Evolutionary conservation across 257 asterid species (phyloP).

Genomic region (Ilex asprella): DNA sequence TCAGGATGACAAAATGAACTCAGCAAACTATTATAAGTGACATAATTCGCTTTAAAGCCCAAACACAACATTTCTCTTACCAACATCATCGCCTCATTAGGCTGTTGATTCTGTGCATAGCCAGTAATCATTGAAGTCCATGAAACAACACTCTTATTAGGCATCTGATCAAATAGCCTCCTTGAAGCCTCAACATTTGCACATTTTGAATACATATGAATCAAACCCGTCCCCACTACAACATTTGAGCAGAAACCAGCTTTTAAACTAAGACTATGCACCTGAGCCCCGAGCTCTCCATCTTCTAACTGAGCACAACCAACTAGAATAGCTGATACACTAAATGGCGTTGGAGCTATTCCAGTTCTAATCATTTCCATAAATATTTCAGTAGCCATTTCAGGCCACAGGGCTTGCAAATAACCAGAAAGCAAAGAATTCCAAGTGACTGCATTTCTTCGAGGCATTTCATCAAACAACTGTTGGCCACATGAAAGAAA

Average conservation of each 20-base stretch:
- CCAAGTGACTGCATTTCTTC: constrained; percentile 43
- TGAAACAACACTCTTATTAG: constrained; percentile 29
- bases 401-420: constrained; percentile 25
- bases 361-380: constrained; percentile 36
- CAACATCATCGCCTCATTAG: constrained; percentile 33
- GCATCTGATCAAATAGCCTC: constrained; percentile 38
- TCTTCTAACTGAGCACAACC: constrained; percentile 43
- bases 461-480: constrained; percentile 53
- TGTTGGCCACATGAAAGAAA: constrained; percentile 19
- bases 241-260: constrained; percentile 32
- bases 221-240: constrained; percentile 55
- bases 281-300: constrained; percentile 41
- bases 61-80: constrained; percentile 35
- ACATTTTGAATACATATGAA: constrained; percentile 53
- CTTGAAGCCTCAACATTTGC: constrained; percentile 31
- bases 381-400: constrained; percentile 26
- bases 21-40: constrained; percentile 40
- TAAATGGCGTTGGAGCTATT: constrained; percentile 26
- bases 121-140: constrained; percentile 58
- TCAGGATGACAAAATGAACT: constrained; percentile 36
- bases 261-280: constrained; percentile 49
- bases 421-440: constrained; percentile 47
- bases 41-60: constrained; percentile 29
- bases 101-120: constrained; percentile 29
- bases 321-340: constrained; percentile 39